Evolutionary conservation across 1,284 basidiomycete species (phyloP), one percentile per base, ranked within the genome.

Genomic region (Taiwanofungus camphoratus): DNA sequence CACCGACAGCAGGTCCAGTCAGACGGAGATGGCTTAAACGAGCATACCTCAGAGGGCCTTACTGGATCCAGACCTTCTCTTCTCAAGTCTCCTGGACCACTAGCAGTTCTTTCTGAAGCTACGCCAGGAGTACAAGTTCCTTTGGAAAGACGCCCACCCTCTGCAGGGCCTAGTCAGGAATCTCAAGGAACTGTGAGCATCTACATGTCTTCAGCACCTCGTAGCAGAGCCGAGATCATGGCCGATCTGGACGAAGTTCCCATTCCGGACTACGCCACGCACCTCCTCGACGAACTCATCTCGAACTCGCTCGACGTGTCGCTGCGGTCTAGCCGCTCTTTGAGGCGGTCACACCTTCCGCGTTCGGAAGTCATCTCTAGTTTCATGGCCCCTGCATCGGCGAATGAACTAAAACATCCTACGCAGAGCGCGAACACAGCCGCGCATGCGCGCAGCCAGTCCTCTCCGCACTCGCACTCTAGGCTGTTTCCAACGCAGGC

Each of bases 261-360:
- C 4, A 35, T 59, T 8, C 58, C 58, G 0, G 49, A 45, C 8
- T 60, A 60, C 43, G 58, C 54, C 3, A 30, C 52, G 24, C 44
- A 52, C 29, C 53, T 60, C 11, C 48, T 60, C 12, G 54, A 58
- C 29, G 53, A 51, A 23, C 45, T 60, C 29, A 51, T 45, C 32
- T 38, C 53, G 4, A 46, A 47, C 34, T 42, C 45, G 13, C 37
- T 52, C 12, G 53, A 55, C 31, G 42, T 58, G 20, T 44, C 53
- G 1, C 50, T 56, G 9, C 33, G 27, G 19, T 20, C 26, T n/a
- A 38, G 9, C 19, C 35, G 8, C 37, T 8, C 26, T 9, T 29
- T n/a, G 26, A 20, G 13, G 16, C 11, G 13, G 13, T 13, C 27
- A 9, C 30, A 16, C 19, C 6, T 12, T 15, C 15, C 40, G 19